Evolutionary conservation across 176 grass and related monocot genomes (phyloP).

Genomic region (Juncus inflexus): DNA sequence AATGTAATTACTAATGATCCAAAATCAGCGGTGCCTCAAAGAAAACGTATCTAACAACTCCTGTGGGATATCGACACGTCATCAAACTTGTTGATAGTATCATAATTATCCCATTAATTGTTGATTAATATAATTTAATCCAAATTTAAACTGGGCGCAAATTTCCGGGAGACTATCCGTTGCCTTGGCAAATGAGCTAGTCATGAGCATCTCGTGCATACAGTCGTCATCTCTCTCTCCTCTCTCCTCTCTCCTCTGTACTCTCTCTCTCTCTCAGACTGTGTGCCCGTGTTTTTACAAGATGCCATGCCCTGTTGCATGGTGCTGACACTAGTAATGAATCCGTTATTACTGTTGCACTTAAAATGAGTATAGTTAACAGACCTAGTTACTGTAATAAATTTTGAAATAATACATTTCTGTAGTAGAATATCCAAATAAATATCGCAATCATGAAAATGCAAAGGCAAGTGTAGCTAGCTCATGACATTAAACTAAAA

Average conservation of each 20-base stretch:
- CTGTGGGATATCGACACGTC: constrained; percentile 14
- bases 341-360: too few species aligned
- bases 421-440: too few species aligned
- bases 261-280: neutral
- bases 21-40: neutral
- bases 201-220: constrained; percentile 20
- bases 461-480: too few species aligned
- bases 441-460: too few species aligned
- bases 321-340: neutral
- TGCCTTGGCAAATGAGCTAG: constrained; percentile 5
- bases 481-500: too few species aligned
- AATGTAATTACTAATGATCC: neutral
- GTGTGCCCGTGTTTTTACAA: too few species aligned
- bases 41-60: neutral
- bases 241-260: constrained; percentile 7
- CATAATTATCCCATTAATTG: constrained; percentile 13
- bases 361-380: too few species aligned
- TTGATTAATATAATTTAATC: constrained; percentile 7
- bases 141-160: constrained; percentile 15
- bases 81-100: neutral
- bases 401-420: too few species aligned
- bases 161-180: neutral
- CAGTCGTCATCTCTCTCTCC: constrained; percentile 3
- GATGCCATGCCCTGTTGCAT: neutral
- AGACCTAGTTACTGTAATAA: too few species aligned